Percentiles rank a stretch among this genome's conserved stretches.
These are phyloP conservation scores for Bothriochloa decipiens DNA, from an alignment of 176 grass and related monocot genomes.

Conservation along the genomic window DNA sequence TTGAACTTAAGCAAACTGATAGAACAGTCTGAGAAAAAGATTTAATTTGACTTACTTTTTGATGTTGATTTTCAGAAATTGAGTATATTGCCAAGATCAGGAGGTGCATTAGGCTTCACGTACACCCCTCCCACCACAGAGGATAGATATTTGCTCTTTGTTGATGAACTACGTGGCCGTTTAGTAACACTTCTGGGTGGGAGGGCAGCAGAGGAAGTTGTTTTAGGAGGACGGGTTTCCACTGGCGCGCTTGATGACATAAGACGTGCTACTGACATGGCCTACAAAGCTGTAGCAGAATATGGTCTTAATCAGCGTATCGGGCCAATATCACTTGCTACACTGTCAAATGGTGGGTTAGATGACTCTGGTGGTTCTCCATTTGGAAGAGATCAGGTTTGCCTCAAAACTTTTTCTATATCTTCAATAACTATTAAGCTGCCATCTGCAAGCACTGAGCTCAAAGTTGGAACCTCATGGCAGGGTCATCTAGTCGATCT, in stretches of 20 bases:
- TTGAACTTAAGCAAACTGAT: conserved; percentile 43
- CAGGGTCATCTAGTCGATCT: conserved; percentile 95
- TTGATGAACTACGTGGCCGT: conserved; percentile 92
- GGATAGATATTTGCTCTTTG: conserved; percentile 94
- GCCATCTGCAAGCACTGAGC: conserved; percentile 17
- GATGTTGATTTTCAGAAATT: conserved; percentile 63
- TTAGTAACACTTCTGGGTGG: conserved; percentile 96
- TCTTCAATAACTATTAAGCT: conserved; percentile 29
- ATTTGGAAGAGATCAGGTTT: conserved; percentile 95
- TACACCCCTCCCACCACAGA: conserved; percentile 90
- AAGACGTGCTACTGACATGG: conserved; percentile 93
- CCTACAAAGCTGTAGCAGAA: conserved; percentile 97
- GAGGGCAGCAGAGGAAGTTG: conserved; percentile 88
- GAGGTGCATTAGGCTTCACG: conserved; percentile 91
- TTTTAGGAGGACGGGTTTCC: conserved; percentile 81
- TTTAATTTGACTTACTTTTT: conserved; percentile 30
- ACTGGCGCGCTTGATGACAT: conserved; percentile 99
- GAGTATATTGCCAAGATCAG: conserved; percentile 96
- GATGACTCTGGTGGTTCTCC: conserved; percentile 85
- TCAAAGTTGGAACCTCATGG: conserved; percentile 40
- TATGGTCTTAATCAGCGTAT: conserved; percentile 91
- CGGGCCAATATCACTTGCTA: conserved; percentile 85
- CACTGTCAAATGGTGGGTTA: conserved; percentile 83
- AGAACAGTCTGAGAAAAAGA: conserved; percentile 25
- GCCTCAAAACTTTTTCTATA: conserved; percentile 33